Evolutionary conservation across 2,329 filamentous ascomycete genomes (phyloP), one percentile per base, ranked within the genome.

Genomic region (Cryphonectria nitschkei): DNA sequence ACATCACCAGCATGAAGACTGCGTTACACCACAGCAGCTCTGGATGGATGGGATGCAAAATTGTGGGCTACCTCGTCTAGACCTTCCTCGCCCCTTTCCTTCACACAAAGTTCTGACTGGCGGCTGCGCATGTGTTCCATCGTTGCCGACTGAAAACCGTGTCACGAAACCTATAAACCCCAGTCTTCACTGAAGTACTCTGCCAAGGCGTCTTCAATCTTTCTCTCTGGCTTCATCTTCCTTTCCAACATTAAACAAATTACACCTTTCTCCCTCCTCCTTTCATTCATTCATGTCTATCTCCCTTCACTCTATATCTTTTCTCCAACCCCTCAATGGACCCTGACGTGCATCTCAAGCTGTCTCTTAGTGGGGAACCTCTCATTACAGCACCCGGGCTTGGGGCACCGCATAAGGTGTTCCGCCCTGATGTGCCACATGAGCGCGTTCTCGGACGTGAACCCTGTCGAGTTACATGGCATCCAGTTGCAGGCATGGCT

Each of bases 371-470:
- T 80, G n/a, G 75, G 74, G 52, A 83, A 82, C 0, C 75, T 73
- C n/a, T 75, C 75, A 65, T 83, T 81, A 46, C 77, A 75, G 68
- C 83, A 85, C 0, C 79, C 81, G 0, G 77, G 74, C 0, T 79
- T 77, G 0, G 83, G 83, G 41, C 83, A 85, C 37, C 81, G 74
- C 39, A 84, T 77, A 14, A 84, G 76, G 70, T 85, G 83, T 63
- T 84, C 80, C 29, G 76, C 76, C 69, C 84, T 83, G 54, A 85
- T 81, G 70, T 85, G 83, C 76, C 82, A 81, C 22, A 80, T 77
- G 43, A 84, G 78, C 11, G 79, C 81, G 46, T 80, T 79, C 19
- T 77, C 77, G 1, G 81, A 80, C 2, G 77, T 74, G 68, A 84
- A 85, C 62, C 78, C 78, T 0, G 76, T 73, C 8, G 78, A 77